Percentiles rank a stretch among this genome's conserved stretches.
Conservation (phyloP, 371 early-diverging fungal species). For the Saksenaea oblongispora region DNA sequence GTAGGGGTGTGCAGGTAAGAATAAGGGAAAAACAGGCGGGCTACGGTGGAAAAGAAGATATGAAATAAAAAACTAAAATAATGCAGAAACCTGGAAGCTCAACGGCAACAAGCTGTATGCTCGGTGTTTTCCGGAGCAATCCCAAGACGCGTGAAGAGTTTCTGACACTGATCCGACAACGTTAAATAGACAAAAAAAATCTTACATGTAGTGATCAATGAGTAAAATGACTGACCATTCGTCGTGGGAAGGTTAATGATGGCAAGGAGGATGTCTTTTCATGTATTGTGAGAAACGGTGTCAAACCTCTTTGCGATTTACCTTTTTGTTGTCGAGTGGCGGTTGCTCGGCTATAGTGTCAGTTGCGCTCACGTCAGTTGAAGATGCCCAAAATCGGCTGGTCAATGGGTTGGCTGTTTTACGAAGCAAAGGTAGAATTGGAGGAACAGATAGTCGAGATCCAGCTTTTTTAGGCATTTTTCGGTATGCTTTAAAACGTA, state of each 20-base stretch:
- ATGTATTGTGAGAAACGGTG: not conserved
- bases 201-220: not conserved
- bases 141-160: slow-evolving; percentile 96
- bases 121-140: slow-evolving; percentile 87
- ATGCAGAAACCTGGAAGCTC: slow-evolving; percentile 84
- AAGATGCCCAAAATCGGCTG: not conserved
- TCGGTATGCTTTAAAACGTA: not conserved
- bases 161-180: slow-evolving; percentile 65
- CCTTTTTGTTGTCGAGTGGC: not conserved
- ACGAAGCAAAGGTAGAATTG: not conserved
- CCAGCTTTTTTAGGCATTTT: not conserved
- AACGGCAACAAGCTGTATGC: slow-evolving; percentile 92
- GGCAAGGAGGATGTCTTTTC: not conserved
- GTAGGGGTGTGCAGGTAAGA: slow-evolving; percentile 43
- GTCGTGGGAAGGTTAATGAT: not conserved
- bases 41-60: not conserved
- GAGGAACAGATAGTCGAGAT: not conserved
- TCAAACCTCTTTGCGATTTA: not conserved
- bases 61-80: not conserved
- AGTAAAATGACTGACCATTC: not conserved
- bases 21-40: not conserved
- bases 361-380: not conserved
- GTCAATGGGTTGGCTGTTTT: not conserved
- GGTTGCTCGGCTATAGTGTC: not conserved
- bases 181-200: not conserved